phyloP scores from a whole-genome alignment of 2,329 filamentous ascomycete species.

The Anisogramma anomala region DNA sequence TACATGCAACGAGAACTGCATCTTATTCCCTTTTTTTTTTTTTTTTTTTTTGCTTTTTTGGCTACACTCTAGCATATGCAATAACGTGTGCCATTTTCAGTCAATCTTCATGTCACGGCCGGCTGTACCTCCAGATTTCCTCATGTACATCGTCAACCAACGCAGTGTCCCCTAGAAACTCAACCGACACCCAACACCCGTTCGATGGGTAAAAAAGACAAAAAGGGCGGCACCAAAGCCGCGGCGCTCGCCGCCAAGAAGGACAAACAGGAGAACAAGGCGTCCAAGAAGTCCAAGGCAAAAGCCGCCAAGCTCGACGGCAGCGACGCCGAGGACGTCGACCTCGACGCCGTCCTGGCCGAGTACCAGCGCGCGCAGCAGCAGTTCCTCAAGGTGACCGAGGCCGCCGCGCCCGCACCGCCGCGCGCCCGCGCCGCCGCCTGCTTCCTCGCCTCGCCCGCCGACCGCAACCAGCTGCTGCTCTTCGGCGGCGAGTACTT shows the following conservation, averaged over 20 bases:
- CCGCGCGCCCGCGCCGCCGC: constrained; percentile 70
- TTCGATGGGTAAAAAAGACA: constrained; percentile 34
- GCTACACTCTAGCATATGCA: no score
- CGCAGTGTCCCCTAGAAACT: no score
- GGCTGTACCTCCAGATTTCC: no score
- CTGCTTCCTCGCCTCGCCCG: constrained; percentile 72
- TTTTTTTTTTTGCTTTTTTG: no score
- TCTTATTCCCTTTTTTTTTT: no score
- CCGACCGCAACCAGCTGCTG: constrained; percentile 77
- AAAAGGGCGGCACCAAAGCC: constrained; percentile 31
- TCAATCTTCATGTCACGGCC: no score
- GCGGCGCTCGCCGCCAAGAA: constrained; percentile 49
- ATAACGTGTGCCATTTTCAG: no score
- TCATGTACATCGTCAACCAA: no score
- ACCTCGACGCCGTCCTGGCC: constrained; percentile 84
- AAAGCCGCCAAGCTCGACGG: constrained; percentile 62
- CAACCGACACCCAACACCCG: neutral
- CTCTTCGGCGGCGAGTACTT: constrained; percentile 94
- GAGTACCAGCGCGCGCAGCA: constrained; percentile 91
- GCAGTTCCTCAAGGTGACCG: constrained; percentile 86
- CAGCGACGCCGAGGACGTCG: constrained; percentile 83
- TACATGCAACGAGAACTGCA: no score
- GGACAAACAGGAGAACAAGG: constrained; percentile 76
- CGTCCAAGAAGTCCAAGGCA: constrained; percentile 69
- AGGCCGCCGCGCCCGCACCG: constrained; percentile 57